Conservation (phyloP, 2,329 filamentous ascomycete species). For the Beauveria varroae region DNA sequence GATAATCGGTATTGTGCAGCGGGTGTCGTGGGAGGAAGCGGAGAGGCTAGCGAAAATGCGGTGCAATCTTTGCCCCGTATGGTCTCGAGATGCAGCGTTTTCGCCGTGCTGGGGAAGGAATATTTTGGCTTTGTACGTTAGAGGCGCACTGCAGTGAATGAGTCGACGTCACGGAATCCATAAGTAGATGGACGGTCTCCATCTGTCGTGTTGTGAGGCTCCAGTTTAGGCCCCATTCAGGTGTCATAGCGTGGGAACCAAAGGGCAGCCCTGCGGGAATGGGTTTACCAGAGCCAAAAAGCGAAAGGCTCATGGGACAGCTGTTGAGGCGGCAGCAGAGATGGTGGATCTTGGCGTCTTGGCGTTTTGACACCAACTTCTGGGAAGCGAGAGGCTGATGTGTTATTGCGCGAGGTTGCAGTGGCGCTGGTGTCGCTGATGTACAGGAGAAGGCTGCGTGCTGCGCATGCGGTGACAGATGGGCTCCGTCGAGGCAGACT, state of each 20-base stretch:
- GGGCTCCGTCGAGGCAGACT: not conserved
- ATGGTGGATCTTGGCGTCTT: conserved; percentile 5
- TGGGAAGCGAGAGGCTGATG: not conserved
- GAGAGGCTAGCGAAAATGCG: not conserved
- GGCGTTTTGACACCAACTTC: conserved; percentile 1
- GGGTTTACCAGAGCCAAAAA: not conserved
- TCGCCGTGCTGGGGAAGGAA: not conserved
- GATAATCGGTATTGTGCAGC: conserved; percentile 4
- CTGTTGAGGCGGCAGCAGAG: not conserved
- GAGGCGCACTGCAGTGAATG: not conserved
- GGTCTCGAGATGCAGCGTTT: not conserved
- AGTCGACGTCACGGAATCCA: conserved; percentile 10
- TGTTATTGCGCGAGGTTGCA: not conserved
- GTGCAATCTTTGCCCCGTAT: not conserved
- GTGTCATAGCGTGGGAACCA: conserved; percentile 11
- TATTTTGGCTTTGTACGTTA: not conserved
- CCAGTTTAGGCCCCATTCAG: conserved; percentile 8
- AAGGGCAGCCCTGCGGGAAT: not conserved
- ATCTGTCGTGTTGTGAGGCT: conserved; percentile 7
- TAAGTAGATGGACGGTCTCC: not conserved
- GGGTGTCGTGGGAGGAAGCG: not conserved
- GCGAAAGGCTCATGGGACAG: not conserved
- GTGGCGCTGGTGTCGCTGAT: not conserved
- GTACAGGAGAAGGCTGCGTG: not conserved
- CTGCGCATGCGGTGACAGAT: not conserved